These are phyloP conservation scores for Talaromyces sp. DNA, from an alignment of 2,329 filamentous ascomycete species.

Conservation along the genomic window DNA sequence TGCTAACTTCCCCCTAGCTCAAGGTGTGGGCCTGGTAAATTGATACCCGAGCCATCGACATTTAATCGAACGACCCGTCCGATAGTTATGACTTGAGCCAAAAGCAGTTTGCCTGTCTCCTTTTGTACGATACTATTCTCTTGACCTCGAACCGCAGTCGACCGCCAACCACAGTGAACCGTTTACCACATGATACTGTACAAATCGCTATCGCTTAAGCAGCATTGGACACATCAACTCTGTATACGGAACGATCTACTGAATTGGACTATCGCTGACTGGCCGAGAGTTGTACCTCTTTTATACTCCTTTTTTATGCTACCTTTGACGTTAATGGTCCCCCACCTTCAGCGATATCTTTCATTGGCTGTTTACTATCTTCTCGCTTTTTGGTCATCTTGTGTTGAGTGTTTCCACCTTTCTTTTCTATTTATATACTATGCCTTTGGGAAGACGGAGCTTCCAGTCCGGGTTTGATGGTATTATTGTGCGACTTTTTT, in stretches of 20 bases:
- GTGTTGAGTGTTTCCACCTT: conserved; percentile 27
- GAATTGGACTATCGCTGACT: neutral
- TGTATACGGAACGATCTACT: conserved; percentile 5
- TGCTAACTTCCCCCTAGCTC: conserved; percentile 54
- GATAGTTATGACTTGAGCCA: conserved; percentile 29
- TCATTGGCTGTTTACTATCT: conserved; percentile 24
- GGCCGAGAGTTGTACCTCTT: conserved; percentile 23
- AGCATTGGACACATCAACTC: conserved; percentile 18
- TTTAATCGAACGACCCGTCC: conserved; percentile 36
- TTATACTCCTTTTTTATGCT: conserved; percentile 33
- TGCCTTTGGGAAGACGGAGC: conserved; percentile 24
- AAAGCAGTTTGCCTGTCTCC: conserved; percentile 29
- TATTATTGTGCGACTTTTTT: conserved; percentile 23
- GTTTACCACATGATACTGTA: conserved; percentile 18
- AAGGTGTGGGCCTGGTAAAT: conserved; percentile 81
- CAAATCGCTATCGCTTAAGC: neutral
- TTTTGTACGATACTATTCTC: conserved; percentile 49
- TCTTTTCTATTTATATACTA: conserved; percentile 17
- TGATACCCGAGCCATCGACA: conserved; percentile 38
- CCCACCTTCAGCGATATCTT: conserved; percentile 29
- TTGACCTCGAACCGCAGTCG: conserved; percentile 27
- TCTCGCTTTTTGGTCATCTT: conserved; percentile 21
- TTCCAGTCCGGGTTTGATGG: conserved; percentile 32
- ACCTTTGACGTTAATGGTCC: conserved; percentile 31
- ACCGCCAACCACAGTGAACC: conserved; percentile 29